Evolutionary conservation across 2,329 filamentous ascomycete genomes (phyloP), one percentile per base, ranked within the genome.

Genomic region (Samsoniella hepiali): DNA sequence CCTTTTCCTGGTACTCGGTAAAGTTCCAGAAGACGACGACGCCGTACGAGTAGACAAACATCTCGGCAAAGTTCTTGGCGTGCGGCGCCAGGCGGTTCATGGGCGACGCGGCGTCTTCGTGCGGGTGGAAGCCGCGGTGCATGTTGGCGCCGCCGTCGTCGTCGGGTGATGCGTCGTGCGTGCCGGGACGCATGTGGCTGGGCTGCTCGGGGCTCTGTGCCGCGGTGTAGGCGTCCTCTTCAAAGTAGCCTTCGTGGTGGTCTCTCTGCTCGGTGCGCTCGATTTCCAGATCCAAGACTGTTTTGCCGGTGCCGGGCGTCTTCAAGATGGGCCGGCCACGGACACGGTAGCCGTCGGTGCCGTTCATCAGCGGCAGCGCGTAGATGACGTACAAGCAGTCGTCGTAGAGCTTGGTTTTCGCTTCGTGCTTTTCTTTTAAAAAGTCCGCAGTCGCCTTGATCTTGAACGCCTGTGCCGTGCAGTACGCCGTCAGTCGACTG

Each of bases 11-110:
- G 67, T 89, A 86, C 75, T 97, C 93, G 11, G 91, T 94, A 70
- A 99, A 97, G 75, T 99, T 99, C 95, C 95, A 99, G 74, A 99
- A 97, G 5, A 99, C 95, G 0, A 95, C 94, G 0, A 99, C 94
- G 27, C 95, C 95, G 72, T 99, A 99, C 17, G 91, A 94, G 75
- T 96, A 98, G 69, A 99, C 89, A 73, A 97, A 98, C 86, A 98
- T 91, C 77, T 99, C 95, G 49, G 91, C 94, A 72, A 96, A 92
- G 63, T 88, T 84, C 71, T 94, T 88, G 42, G 88, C 86, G 72
- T 92, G 87, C 6, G 90, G 84, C 1, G 85, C 85, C 31, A 91
- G 82, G 34, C 85, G 83, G 73, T 84, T 82, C 67, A 83, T 78
- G 31, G 84, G 77, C 71, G 82, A 81, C 64, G 80, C 69, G 50